Conservation (phyloP, 2,329 filamentous ascomycete genomes). For the Epichloe aotearoae region DNA sequence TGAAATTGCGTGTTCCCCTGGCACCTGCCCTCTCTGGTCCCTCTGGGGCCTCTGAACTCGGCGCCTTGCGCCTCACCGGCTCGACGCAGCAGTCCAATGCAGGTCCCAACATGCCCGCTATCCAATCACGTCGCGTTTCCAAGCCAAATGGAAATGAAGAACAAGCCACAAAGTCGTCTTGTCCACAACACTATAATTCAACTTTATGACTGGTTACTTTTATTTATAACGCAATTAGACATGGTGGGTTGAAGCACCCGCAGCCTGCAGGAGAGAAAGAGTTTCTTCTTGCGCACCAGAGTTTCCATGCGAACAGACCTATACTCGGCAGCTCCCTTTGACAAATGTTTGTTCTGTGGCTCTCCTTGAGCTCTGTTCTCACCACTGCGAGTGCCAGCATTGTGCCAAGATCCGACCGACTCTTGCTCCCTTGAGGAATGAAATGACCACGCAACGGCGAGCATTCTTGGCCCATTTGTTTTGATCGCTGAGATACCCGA, state of each 20-base stretch:
- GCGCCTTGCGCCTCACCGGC: neutral
- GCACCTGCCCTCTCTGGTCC: no score
- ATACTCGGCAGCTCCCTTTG: neutral
- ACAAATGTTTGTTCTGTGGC: neutral
- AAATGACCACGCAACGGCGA: neutral
- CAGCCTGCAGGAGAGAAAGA: no score
- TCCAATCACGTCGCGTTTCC: constrained; percentile 5
- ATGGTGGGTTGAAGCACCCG: no score
- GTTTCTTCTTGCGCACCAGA: no score
- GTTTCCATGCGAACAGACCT: neutral
- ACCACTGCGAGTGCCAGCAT: neutral
- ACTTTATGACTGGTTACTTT: no score
- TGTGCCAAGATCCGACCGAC: neutral
- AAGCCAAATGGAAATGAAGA: constrained; percentile 5
- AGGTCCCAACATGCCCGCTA: constrained; percentile 7
- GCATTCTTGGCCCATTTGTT: neutral
- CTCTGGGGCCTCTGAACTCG: neutral
- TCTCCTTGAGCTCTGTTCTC: neutral
- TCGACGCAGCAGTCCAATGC: neutral
- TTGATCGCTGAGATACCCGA: neutral
- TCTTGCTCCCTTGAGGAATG: neutral
- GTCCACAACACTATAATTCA: no score
- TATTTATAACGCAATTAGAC: no score
- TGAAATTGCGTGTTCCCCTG: neutral
- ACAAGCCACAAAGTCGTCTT: neutral